These are phyloP conservation scores for Dipodascus albidus DNA, from an alignment of 805 yeast genomes.

Conservation along the genomic window DNA sequence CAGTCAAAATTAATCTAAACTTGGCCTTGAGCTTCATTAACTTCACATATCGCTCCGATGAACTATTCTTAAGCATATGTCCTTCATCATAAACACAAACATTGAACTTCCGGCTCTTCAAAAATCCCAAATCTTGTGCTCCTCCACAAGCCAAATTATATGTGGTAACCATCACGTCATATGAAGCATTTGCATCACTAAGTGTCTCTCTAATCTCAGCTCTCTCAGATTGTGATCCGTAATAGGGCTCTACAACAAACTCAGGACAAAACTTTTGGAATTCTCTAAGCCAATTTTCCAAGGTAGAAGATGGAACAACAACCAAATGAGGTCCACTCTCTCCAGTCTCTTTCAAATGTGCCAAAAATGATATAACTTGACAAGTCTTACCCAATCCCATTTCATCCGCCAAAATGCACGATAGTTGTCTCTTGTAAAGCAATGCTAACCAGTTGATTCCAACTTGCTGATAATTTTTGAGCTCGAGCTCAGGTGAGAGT, in stretches of 20 bases:
- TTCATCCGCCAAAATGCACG: slow-evolving; percentile 95
- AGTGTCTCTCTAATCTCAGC: slow-evolving; percentile 70
- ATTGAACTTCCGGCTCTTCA: slow-evolving; percentile 65
- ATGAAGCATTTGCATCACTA: slow-evolving; percentile 38
- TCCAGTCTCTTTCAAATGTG: slow-evolving; percentile 65
- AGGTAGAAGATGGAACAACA: slow-evolving; percentile 91
- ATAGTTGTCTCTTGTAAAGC: slow-evolving; percentile 63
- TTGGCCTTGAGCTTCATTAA: slow-evolving; percentile 73
- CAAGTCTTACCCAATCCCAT: slow-evolving; percentile 97
- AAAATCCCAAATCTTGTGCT: slow-evolving; percentile 68
- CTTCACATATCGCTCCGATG: slow-evolving; percentile 76
- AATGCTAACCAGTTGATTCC: slow-evolving; percentile 90
- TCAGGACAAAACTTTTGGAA: slow-evolving; percentile 78
- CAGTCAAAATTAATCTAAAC: slow-evolving; percentile 83
- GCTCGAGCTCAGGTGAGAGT: slow-evolving; percentile 47
- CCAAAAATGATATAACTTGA: slow-evolving; percentile 87
- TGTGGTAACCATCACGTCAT: slow-evolving; percentile 89
- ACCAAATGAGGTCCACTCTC: slow-evolving; percentile 76
- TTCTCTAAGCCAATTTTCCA: slow-evolving; percentile 96
- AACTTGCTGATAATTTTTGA: slow-evolving; percentile 91
- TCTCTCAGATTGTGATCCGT: slow-evolving; percentile 79
- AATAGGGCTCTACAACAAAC: slow-evolving; percentile 79
- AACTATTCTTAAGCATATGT: slow-evolving; percentile 86
- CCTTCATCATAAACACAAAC: slow-evolving; percentile 96
- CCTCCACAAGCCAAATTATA: slow-evolving; percentile 85